A percentile compares a stretch with the other conserved stretches of the same genome.
phyloP scores from a whole-genome alignment of 2,329 filamentous ascomycete genomes.

The Alternaria gaisen region DNA sequence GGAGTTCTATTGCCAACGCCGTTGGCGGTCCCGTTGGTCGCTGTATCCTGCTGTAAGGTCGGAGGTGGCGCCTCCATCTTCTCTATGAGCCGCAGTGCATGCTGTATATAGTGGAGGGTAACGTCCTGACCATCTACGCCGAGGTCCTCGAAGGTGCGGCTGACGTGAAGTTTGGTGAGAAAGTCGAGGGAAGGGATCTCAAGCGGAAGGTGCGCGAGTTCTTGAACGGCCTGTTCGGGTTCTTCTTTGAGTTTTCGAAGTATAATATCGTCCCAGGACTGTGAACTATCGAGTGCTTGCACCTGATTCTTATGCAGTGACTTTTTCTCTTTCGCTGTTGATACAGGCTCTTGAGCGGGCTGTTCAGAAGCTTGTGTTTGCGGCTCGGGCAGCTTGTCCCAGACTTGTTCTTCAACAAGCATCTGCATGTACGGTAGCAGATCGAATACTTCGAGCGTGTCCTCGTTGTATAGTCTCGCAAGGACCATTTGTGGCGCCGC shows the following conservation, averaged over 20 bases:
- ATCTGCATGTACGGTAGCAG: constrained; percentile 44
- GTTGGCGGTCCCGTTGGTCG: constrained; percentile 6
- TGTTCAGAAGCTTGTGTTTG: constrained; percentile 5
- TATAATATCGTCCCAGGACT: constrained; percentile 36
- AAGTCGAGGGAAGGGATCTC: constrained; percentile 50
- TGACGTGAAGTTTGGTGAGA: constrained; percentile 49
- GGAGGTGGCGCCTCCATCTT: constrained; percentile 31
- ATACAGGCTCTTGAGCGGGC: background rate
- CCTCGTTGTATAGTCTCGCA: constrained; percentile 19
- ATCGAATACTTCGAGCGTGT: constrained; percentile 30
- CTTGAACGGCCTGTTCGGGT: constrained; percentile 34
- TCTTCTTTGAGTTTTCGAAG: constrained; percentile 28
- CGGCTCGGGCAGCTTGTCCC: constrained; percentile 36
- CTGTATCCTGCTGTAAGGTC: constrained; percentile 8
- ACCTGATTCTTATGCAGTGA: background rate
- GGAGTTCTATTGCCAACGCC: constrained; percentile 6
- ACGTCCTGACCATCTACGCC: constrained; percentile 39
- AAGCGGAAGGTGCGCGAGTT: constrained; percentile 49
- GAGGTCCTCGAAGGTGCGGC: constrained; percentile 29
- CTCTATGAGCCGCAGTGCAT: constrained; percentile 49
- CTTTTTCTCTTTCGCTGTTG: background rate
- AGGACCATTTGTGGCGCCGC: constrained; percentile 30
- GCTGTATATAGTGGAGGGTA: constrained; percentile 50
- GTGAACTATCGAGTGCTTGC: constrained; percentile 4
- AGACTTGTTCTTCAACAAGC: constrained; percentile 50